These are phyloP conservation scores for Polyporus tsugae DNA, from an alignment of 1,284 basidiomycete species.

Conservation along the genomic window DNA sequence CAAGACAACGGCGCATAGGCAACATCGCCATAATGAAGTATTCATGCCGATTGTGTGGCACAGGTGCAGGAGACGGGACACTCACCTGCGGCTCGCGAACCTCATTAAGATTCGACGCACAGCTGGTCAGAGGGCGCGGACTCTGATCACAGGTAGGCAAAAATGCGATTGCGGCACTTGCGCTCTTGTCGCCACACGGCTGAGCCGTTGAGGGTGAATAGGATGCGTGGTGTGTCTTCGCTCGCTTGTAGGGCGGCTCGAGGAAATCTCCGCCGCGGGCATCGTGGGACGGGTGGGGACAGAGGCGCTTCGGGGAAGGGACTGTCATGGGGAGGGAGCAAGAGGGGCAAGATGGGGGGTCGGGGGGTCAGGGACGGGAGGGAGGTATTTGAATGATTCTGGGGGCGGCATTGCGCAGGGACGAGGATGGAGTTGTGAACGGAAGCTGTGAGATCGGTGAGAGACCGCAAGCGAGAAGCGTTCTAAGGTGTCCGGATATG, in stretches of 20 bases:
- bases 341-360: conserved; percentile 7
- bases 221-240: conserved; percentile 24
- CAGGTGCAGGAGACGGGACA: conserved; percentile 12
- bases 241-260: conserved; percentile 26
- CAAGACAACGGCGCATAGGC: conserved; percentile 5
- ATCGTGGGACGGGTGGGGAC: conserved; percentile 8
- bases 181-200: conserved; percentile 9
- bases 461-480: conserved; percentile 32
- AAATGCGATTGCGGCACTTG: conserved; percentile 16
- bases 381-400: conserved; percentile 19
- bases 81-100: conserved; percentile 23
- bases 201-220: conserved; percentile 9
- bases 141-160: conserved; percentile 20
- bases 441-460: conserved; percentile 35
- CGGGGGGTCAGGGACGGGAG: conserved; percentile 9
- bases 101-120: conserved; percentile 20
- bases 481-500: conserved; percentile 27
- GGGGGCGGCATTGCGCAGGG: conserved; percentile 15
- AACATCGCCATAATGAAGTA: conserved; percentile 11
- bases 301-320: conserved; percentile 19
- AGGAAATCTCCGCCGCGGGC: not conserved
- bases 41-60: conserved; percentile 3
- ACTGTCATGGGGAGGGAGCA: conserved; percentile 17
- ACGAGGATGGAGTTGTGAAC: conserved; percentile 20
- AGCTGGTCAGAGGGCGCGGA: conserved; percentile 29